phyloP scores from a whole-genome alignment of 805 yeast species.

The Wickerhamiella siamensis region DNA sequence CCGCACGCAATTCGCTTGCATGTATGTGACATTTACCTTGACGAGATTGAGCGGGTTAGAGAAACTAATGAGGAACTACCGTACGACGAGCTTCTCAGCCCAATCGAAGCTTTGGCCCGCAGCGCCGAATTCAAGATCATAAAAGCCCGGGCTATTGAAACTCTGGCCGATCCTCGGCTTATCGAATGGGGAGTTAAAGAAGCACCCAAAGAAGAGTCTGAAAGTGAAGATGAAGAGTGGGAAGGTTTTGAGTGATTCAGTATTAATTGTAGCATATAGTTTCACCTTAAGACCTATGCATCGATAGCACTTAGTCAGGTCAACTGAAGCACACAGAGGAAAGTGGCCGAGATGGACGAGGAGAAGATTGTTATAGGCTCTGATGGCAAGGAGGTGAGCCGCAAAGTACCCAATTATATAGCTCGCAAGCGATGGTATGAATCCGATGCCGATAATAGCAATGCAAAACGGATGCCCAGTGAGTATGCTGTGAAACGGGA shows the following conservation, averaged over 20 bases:
- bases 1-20: conserved; percentile 76
- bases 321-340: too few species aligned
- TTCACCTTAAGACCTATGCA: background rate
- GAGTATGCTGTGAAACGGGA: conserved; percentile 7
- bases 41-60: conserved; percentile 62
- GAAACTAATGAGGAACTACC: conserved; percentile 42
- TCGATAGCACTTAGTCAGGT: too few species aligned
- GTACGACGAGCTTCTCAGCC: conserved; percentile 38
- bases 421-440: conserved; percentile 5
- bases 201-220: background rate
- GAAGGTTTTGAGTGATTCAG: conserved; percentile 24
- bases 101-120: conserved; percentile 40
- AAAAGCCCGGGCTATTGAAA: conserved; percentile 48
- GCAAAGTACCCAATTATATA: background rate
- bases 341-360: too few species aligned
- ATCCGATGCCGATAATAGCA: background rate
- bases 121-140: conserved; percentile 45
- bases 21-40: conserved; percentile 66
- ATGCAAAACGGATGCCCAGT: background rate
- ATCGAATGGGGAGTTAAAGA: conserved; percentile 40
- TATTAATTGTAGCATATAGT: background rate
- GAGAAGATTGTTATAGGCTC: conserved; percentile 2
- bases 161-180: conserved; percentile 51
- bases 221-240: conserved; percentile 18
- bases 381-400: conserved; percentile 4